A percentile compares a stretch with the other conserved stretches of the same genome.
These are phyloP conservation scores for Fusarium sp. DNA, from an alignment of 2,329 filamentous ascomycete species.

Conservation along the genomic window DNA sequence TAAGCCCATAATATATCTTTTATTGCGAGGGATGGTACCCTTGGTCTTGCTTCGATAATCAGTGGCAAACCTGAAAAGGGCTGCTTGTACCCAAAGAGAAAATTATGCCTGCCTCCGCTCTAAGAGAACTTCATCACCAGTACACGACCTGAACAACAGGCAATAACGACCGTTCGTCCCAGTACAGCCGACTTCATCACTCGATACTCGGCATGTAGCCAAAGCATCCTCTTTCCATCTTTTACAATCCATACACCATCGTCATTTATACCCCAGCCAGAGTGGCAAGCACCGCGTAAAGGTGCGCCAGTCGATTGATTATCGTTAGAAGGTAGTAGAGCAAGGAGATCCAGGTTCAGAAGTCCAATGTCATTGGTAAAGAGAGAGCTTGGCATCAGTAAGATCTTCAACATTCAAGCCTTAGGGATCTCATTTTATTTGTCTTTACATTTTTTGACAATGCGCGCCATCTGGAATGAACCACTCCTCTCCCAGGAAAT, in stretches of 20 bases:
- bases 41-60: too few relatives aligned
- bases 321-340: neutral
- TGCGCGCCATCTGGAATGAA: too few relatives aligned
- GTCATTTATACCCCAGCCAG: neutral
- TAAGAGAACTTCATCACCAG: conserved; percentile 27
- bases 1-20: too few relatives aligned
- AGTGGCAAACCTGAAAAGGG: too few relatives aligned
- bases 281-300: neutral
- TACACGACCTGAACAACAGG: conserved; percentile 16
- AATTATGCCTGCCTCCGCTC: neutral
- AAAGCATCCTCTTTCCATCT: neutral
- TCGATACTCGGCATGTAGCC: neutral
- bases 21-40: too few relatives aligned
- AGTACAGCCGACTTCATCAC: neutral
- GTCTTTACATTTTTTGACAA: too few relatives aligned
- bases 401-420: too few relatives aligned
- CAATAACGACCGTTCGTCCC: neutral
- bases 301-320: neutral
- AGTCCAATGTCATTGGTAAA: neutral
- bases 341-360: neutral
- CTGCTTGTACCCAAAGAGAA: too few relatives aligned
- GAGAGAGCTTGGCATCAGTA: neutral
- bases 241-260: neutral
- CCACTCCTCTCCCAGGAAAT: too few relatives aligned
- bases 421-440: too few relatives aligned